Evolutionary conservation across 306 rosid genomes (phyloP), one percentile per base, ranked within the genome.

Genomic region (Sicyos edulis): DNA sequence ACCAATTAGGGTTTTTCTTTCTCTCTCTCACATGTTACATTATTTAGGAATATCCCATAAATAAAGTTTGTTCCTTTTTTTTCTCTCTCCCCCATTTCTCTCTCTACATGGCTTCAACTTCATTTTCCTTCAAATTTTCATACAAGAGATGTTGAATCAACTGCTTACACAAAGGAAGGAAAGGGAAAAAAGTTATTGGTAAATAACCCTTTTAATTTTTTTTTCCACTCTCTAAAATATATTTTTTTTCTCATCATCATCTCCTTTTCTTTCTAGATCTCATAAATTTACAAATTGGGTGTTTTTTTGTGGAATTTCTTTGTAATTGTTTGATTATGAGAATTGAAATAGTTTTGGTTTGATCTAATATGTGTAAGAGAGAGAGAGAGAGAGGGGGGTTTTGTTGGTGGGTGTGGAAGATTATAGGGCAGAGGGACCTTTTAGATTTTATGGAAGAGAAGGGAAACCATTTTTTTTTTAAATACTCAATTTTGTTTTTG

Each of bases 1-100:
- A 61, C 83, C 81, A 77, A 71, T 82, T 85, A 89, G 96, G 97
- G 96, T n/a, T 84, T 91, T 80, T 65, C 78, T 34, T 50, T 42
- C 21, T 47, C 73, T 68, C 73, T 68, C 73, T 21, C 57, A 21
- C 58, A 21, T 68, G 56, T 68, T 10, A 47, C 72, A 42, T 42
- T 67, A 42, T 67, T 45, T 67, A 42, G 72, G 53, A 37, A 47
- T 42, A 47, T 42, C 55, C 72, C 34, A 29, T 20, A 10, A 66
- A 17, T 34, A 50, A 68, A 68, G 56, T 68, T 50, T 68, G 56
- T 22, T 50, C 12, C 29, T 68, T 24, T 82, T 74, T 73, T 61
- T 32, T 70, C 74, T 86, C 88, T 62, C 22, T 86, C 87, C 34
- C 22, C 79, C 32, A 72, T 84, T 87, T 65, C 73, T 82, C 78